Evolutionary conservation across 495 filamentous ascomycete species (phyloP), one percentile per base, ranked within the genome.

Genomic region (Xylaria scruposa): DNA sequence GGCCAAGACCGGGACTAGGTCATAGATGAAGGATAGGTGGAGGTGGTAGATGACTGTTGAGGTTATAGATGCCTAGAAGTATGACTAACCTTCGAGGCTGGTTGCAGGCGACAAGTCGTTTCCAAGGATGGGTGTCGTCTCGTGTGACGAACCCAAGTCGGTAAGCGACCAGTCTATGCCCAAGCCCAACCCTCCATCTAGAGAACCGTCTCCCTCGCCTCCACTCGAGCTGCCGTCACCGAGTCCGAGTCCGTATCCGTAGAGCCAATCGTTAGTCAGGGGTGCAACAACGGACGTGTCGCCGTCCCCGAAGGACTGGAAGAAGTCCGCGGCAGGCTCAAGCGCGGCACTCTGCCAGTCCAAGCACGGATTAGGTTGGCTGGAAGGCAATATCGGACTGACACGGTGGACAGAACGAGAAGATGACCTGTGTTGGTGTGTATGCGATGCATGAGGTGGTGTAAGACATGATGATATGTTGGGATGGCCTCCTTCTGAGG

Each of bases 401-500:
- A 60, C 71, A 72, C 47, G 78, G 74, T 53, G 66, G 78, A 70
- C n/a, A 78, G 74, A 67, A 68, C 47, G 65, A 62, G 75, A 70
- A 54, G 73, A 42, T 44, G 61, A 44, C 36, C 63, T 74, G 72
- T n/a, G 74, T 74, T 62, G 70, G 24, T 38, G 61, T 67, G 71
- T 42, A 68, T 42, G 60, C 67, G 66, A 42, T 38, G 49, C 49
- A 17, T 70, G 73, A 19, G 40, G 65, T 24, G 49, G 59, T 63
- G 44, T 67, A 53, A 36, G 66, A 63, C 78, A 80, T 80, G 67
- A 63, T 70, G 78, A 77, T 77, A 80, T 80, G 68, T 24, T 79
- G 70, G 71, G 49, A 61, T 54, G 75, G 72, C 74, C 68, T 77
- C 75, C 40, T 61, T 70, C 38, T 73, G 77, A 75, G 73, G 76